These are phyloP conservation scores for Ordospora colligata DNA, from an alignment of 371 early-diverging fungal species.

Conservation along the genomic window DNA sequence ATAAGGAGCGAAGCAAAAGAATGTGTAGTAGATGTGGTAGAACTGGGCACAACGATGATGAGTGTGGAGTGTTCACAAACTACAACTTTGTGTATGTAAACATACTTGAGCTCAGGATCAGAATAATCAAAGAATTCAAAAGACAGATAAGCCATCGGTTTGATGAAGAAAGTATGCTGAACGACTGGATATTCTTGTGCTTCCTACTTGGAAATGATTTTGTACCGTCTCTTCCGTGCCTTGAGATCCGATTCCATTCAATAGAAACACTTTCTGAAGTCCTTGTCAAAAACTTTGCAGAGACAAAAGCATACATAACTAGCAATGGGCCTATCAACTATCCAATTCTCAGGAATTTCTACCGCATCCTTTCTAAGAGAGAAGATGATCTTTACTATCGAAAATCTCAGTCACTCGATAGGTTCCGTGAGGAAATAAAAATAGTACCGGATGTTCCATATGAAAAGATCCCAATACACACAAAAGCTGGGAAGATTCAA, in stretches of 20 bases:
- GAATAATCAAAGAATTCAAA: constrained; percentile 37
- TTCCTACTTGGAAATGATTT: constrained; percentile 99
- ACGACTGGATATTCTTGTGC: constrained; percentile 95
- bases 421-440: background rate
- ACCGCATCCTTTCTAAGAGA: constrained; percentile 21
- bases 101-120: constrained; percentile 37
- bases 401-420: constrained; percentile 35
- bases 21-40: constrained; percentile 72
- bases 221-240: constrained; percentile 86
- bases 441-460: background rate
- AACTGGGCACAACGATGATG: constrained; percentile 68
- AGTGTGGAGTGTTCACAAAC: constrained; percentile 63
- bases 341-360: constrained; percentile 38
- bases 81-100: constrained; percentile 50
- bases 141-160: constrained; percentile 10
- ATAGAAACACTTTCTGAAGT: constrained; percentile 65
- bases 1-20: constrained; percentile 63
- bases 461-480: constrained; percentile 42
- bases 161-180: constrained; percentile 71
- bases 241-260: constrained; percentile 91
- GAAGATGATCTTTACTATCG: constrained; percentile 53
- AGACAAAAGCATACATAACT: constrained; percentile 46
- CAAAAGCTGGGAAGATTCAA: constrained; percentile 36
- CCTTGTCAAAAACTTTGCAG: constrained; percentile 28
- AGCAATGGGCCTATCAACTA: constrained; percentile 45